Evolutionary conservation across 2,329 filamentous ascomycete species (phyloP).

Genomic region (Clarireedia sp.): DNA sequence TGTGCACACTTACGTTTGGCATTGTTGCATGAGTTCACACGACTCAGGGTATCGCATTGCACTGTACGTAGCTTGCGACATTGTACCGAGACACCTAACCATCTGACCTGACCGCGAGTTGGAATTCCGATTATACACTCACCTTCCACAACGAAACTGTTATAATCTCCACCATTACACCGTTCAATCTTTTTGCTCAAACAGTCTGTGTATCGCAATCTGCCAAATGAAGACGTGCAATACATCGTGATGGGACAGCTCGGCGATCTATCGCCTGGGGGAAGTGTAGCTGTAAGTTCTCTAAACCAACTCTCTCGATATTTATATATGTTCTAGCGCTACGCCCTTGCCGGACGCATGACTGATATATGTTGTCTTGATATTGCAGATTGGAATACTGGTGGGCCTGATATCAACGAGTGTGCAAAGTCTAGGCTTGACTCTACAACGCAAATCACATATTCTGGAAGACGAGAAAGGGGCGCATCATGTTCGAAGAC

Average conservation of each 20-base stretch:
- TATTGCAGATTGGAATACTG: conserved; percentile 71
- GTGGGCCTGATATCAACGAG: conserved; percentile 91
- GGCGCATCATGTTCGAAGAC: conserved; percentile 67
- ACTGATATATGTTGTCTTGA: conserved; percentile 8
- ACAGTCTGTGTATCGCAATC: conserved; percentile 9
- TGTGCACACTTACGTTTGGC: background rate
- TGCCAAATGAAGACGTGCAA: conserved; percentile 28
- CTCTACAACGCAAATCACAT: conserved; percentile 95
- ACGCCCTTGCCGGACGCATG: background rate
- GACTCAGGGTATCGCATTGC: conserved; percentile 5
- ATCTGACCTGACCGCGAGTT: conserved; percentile 10
- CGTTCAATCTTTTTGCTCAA: conserved; percentile 3
- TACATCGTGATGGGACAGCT: conserved; percentile 55
- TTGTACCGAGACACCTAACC: conserved; percentile 5
- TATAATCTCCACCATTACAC: conserved; percentile 1
- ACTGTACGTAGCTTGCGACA: background rate
- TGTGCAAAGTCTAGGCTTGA: conserved; percentile 89
- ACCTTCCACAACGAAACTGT: background rate
- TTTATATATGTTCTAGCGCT: conserved; percentile 15
- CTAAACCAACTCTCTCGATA: background rate
- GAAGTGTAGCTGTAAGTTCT: conserved; percentile 62
- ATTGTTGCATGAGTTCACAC: conserved; percentile 2
- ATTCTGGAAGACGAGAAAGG: conserved; percentile 92
- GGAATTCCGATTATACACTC: background rate
- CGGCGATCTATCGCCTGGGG: conserved; percentile 68